phyloP scores from a whole-genome alignment of 2,329 filamentous ascomycete genomes.

The Nothomitra cinnamomea region DNA sequence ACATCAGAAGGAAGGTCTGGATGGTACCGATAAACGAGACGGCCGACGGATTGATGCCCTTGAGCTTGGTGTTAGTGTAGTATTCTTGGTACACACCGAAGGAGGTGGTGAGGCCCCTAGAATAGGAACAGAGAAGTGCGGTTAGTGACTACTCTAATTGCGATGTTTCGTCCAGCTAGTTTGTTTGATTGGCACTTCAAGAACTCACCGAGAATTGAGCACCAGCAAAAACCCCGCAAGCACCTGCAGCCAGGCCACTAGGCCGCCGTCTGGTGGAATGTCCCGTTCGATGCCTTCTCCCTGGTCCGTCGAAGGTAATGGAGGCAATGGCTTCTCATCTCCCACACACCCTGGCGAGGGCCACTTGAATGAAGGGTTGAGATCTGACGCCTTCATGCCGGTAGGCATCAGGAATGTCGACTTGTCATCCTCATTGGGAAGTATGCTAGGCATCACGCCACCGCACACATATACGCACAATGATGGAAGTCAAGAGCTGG shows the following conservation, averaged over 20 bases:
- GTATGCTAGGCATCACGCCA: too few relatives aligned
- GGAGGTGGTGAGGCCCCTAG: slow-evolving; percentile 23
- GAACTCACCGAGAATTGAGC: not conserved
- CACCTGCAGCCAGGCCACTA: slow-evolving; percentile 4
- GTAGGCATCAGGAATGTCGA: too few relatives aligned
- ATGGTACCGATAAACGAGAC: slow-evolving; percentile 32
- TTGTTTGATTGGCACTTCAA: not conserved
- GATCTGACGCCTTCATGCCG: too few relatives aligned
- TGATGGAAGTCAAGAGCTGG: too few relatives aligned
- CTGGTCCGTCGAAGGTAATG: not conserved
- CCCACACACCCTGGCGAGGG: not conserved
- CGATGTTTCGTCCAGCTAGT: too few relatives aligned
- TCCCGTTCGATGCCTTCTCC: not conserved
- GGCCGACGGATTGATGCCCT: slow-evolving; percentile 22
- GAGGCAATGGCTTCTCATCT: not conserved
- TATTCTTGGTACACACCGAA: slow-evolving; percentile 32
- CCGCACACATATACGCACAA: too few relatives aligned
- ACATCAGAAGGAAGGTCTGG: slow-evolving; percentile 29
- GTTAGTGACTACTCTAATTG: too few relatives aligned
- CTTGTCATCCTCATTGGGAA: too few relatives aligned
- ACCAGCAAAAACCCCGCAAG: slow-evolving; percentile 3
- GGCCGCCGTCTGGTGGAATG: slow-evolving; percentile 1
- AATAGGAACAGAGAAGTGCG: not conserved
- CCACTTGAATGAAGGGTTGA: not conserved
- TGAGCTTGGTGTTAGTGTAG: slow-evolving; percentile 18